Conservation (phyloP, 192 early-diverging fungal genomes). For the Gaertneriomyces semiglobifer region DNA sequence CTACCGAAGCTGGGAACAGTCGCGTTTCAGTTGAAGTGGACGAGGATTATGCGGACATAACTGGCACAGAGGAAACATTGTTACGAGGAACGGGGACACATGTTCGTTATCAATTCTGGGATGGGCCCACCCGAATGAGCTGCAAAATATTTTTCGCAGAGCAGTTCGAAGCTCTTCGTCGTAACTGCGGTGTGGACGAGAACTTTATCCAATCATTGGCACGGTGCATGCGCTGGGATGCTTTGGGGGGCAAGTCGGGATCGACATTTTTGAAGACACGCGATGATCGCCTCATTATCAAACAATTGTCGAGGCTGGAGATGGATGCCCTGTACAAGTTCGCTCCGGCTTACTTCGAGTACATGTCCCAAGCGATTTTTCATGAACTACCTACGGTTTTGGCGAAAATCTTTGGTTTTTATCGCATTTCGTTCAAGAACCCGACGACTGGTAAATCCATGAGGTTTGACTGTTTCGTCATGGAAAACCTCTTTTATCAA, state of each 20-base stretch:
- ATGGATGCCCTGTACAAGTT: slow-evolving; percentile 84
- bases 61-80: slow-evolving; percentile 56
- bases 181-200: slow-evolving; percentile 78
- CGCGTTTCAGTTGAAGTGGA: slow-evolving; percentile 30
- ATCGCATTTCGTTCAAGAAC: slow-evolving; percentile 85
- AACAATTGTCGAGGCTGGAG: slow-evolving; percentile 80
- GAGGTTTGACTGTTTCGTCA: slow-evolving; percentile 88
- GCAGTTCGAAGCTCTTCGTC: slow-evolving; percentile 87
- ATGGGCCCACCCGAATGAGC: slow-evolving; percentile 71
- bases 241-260: slow-evolving; percentile 85
- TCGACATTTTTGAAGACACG: slow-evolving; percentile 85
- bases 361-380: slow-evolving; percentile 76
- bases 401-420: slow-evolving; percentile 91
- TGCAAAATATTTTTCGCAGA: slow-evolving; percentile 91
- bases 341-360: slow-evolving; percentile 87
- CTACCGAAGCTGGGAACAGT: slow-evolving; percentile 1
- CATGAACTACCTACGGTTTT: slow-evolving; percentile 76
- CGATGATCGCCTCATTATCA: slow-evolving; percentile 89
- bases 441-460: slow-evolving; percentile 73
- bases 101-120: slow-evolving; percentile 71
- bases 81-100: slow-evolving; percentile 68
- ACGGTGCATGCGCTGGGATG: slow-evolving; percentile 82
- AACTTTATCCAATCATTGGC: slow-evolving; percentile 81
- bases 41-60: slow-evolving; percentile 37
- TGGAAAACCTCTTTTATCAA: slow-evolving; percentile 95